phyloP scores from a whole-genome alignment of 169 alveolate species.

The Plasmodium vivax region DNA sequence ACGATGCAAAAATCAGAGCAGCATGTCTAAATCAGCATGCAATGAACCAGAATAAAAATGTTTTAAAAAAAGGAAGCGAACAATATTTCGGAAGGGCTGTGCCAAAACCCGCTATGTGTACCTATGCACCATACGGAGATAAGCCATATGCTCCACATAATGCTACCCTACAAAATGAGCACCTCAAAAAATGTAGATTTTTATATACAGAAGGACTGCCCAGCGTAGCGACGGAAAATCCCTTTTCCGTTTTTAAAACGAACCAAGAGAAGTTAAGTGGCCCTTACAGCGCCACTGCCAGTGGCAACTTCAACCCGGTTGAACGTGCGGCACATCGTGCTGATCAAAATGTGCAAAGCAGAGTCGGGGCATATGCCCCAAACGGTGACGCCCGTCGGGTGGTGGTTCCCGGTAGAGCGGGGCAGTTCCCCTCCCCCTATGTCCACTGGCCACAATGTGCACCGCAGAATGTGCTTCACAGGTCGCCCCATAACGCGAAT shows the following conservation, averaged over 20 bases:
- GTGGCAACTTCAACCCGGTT: background rate
- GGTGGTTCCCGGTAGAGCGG: background rate
- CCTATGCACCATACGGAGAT: background rate
- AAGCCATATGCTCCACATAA: constrained; percentile 1
- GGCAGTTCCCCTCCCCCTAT: background rate
- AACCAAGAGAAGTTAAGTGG: constrained; percentile 3
- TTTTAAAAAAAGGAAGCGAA: background rate
- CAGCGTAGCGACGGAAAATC: background rate
- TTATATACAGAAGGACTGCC: background rate
- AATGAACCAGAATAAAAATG: background rate
- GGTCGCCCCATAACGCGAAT: background rate
- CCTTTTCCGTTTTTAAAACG: background rate
- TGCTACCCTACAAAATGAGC: background rate
- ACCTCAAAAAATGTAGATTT: background rate
- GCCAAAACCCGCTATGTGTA: background rate
- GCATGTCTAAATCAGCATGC: background rate
- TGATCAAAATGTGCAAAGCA: background rate
- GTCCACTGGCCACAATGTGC: background rate
- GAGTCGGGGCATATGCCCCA: background rate
- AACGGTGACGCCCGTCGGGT: background rate
- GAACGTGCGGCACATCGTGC: background rate
- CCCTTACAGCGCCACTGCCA: background rate
- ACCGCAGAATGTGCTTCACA: background rate
- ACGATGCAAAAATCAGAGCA: background rate
- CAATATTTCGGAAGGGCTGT: background rate